Percentiles rank a stretch among this genome's conserved stretches.
phyloP scores from a whole-genome alignment of 2,329 filamentous ascomycete genomes.

The Alternaria sp. region DNA sequence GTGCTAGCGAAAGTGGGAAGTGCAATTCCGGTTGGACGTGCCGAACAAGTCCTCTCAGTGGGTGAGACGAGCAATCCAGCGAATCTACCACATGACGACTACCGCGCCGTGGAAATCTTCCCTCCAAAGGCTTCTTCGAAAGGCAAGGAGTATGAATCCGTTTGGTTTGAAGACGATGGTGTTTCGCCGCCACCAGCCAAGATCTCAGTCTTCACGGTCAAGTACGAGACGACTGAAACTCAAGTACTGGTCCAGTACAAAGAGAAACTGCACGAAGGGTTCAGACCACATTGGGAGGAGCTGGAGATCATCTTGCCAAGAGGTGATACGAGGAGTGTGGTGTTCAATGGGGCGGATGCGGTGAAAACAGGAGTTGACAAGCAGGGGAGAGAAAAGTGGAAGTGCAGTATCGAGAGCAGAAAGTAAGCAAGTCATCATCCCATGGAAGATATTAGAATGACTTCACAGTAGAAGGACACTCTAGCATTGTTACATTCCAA shows the following conservation, averaged over 20 bases:
- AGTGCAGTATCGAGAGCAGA: neutral
- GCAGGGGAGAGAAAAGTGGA: constrained; percentile 4
- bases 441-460: neutral
- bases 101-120: constrained; percentile 66
- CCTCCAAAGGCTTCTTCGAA: constrained; percentile 57
- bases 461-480: neutral
- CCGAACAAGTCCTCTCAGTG: constrained; percentile 60
- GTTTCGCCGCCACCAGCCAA: constrained; percentile 54
- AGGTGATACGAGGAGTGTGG: constrained; percentile 56
- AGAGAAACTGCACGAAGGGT: constrained; percentile 52
- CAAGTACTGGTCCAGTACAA: constrained; percentile 57
- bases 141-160: constrained; percentile 50
- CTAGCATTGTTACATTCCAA: neutral
- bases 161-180: constrained; percentile 68
- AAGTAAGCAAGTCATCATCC: neutral
- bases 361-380: neutral
- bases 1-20: constrained; percentile 65
- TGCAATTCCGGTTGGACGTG: constrained; percentile 62
- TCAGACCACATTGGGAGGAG: constrained; percentile 60
- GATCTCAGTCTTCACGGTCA: constrained; percentile 40
- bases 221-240: constrained; percentile 50
- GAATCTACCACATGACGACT: constrained; percentile 61
- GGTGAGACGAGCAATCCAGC: constrained; percentile 60
- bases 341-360: constrained; percentile 25
- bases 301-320: constrained; percentile 62